Conservation (phyloP, 345 rosid species). For the Populus ilicifolia region DNA sequence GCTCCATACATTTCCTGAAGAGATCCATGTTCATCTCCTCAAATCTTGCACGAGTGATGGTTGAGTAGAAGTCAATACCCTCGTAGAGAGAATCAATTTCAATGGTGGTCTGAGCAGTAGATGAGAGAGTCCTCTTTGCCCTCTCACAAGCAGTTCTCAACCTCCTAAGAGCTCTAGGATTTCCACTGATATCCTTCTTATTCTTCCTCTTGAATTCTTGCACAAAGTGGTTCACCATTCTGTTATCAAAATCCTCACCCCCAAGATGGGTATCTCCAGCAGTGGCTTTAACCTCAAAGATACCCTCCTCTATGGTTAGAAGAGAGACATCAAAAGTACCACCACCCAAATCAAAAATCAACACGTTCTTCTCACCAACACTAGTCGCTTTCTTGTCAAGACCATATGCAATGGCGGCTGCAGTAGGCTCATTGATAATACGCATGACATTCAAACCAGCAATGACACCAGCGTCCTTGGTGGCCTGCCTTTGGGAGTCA, state of each 20-base stretch:
- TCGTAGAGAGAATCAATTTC: slow-evolving; percentile 24
- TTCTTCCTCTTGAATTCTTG: slow-evolving; percentile 21
- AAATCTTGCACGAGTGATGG: slow-evolving; percentile 19
- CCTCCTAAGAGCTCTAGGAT: slow-evolving; percentile 27
- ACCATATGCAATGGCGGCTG: slow-evolving; percentile 26
- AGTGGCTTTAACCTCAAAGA: slow-evolving; percentile 21
- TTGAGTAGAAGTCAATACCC: slow-evolving; percentile 24
- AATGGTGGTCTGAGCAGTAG: slow-evolving; percentile 27
- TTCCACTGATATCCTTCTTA: slow-evolving; percentile 26
- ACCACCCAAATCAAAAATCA: slow-evolving; percentile 26
- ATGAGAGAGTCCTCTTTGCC: slow-evolving; percentile 29
- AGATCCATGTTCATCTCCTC: slow-evolving; percentile 28
- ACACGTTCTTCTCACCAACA: slow-evolving; percentile 20
- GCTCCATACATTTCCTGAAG: slow-evolving; percentile 26
- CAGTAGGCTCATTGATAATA: slow-evolving; percentile 27
- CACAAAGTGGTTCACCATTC: slow-evolving; percentile 26
- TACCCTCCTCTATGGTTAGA: slow-evolving; percentile 21
- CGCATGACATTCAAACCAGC: slow-evolving; percentile 23
- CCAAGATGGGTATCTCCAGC: slow-evolving; percentile 23
- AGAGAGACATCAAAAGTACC: slow-evolving; percentile 22
- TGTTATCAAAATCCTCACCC: slow-evolving; percentile 24
- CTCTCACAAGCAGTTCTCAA: slow-evolving; percentile 30
- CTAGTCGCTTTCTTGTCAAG: slow-evolving; percentile 19
- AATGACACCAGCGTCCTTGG: slow-evolving; percentile 22
- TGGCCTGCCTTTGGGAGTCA: slow-evolving; percentile 21